A percentile compares a stretch with the other conserved stretches of the same genome.
These are phyloP conservation scores for Xylaria scruposa DNA, from an alignment of 495 filamentous ascomycete species.

Conservation along the genomic window DNA sequence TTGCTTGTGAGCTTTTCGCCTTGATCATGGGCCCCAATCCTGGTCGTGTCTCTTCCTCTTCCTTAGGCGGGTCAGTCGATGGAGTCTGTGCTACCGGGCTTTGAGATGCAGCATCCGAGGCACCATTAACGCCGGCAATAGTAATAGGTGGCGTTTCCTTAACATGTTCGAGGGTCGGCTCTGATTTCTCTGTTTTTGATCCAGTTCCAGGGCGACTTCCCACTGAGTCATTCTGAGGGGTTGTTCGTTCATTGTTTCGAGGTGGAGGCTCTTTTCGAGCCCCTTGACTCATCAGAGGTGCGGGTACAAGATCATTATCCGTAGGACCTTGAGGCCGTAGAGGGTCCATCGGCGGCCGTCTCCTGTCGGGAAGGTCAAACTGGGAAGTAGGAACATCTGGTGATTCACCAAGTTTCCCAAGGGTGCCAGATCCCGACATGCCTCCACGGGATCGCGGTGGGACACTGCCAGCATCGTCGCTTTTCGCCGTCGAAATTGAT, in stretches of 20 bases:
- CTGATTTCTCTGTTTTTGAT: constrained; percentile 26
- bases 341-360: constrained; percentile 61
- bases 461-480: constrained; percentile 55
- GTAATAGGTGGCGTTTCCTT: constrained; percentile 23
- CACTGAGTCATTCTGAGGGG: constrained; percentile 46
- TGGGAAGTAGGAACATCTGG: constrained; percentile 45
- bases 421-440: constrained; percentile 43
- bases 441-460: constrained; percentile 59
- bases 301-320: constrained; percentile 57
- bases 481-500: constrained; percentile 48
- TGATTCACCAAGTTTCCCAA: constrained; percentile 47
- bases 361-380: constrained; percentile 58
- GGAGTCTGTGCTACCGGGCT: constrained; percentile 33
- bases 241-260: constrained; percentile 53
- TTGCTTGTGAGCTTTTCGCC: constrained; percentile 66
- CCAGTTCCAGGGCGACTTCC: constrained; percentile 30
- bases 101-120: constrained; percentile 31
- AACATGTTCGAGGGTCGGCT: constrained; percentile 23
- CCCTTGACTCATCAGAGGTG: constrained; percentile 59
- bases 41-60: constrained; percentile 66
- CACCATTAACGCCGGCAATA: constrained; percentile 32
- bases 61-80: constrained; percentile 42
- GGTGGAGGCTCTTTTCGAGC: constrained; percentile 55
- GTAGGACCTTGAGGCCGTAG: constrained; percentile 45
- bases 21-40: constrained; percentile 93